Conservation (phyloP, 192 early-diverging fungal genomes). For the Coemansia sp. region DNA sequence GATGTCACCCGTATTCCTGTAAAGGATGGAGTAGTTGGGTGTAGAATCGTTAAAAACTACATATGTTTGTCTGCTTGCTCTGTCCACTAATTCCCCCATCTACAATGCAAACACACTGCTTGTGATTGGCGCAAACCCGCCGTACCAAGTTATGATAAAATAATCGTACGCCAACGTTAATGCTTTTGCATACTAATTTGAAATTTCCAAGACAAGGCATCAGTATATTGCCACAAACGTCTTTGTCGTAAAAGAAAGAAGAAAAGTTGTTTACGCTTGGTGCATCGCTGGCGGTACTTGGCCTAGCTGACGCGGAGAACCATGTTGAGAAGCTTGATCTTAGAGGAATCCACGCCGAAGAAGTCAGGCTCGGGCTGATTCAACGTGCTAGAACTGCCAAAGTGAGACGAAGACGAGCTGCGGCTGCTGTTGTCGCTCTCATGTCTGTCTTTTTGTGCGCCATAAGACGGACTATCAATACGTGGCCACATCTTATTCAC, state of each 20-base stretch:
- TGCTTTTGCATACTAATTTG: no score
- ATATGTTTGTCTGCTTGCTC: no score
- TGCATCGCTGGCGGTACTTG: slow-evolving; percentile 10
- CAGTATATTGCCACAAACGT: slow-evolving; percentile 2
- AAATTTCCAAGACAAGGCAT: not conserved
- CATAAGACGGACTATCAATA: slow-evolving; percentile 40
- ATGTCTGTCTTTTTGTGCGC: slow-evolving; percentile 33
- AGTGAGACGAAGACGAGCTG: slow-evolving; percentile 34
- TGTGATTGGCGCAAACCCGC: no score
- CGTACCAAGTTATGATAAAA: no score
- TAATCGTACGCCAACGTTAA: no score
- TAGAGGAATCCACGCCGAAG: slow-evolving; percentile 43
- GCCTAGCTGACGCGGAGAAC: slow-evolving; percentile 47
- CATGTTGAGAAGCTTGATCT: slow-evolving; percentile 48
- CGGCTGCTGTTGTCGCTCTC: slow-evolving; percentile 31
- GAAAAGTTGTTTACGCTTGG: slow-evolving; percentile 5
- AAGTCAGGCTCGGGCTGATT: slow-evolving; percentile 33
- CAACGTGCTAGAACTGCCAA: slow-evolving; percentile 38
- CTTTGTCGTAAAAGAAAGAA: slow-evolving; percentile 10
- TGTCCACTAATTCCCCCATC: no score
- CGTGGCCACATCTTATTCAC: slow-evolving; percentile 55
- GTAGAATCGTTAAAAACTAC: no score
- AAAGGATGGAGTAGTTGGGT: no score
- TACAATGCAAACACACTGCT: no score
- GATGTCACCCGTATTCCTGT: no score